These are phyloP conservation scores for Crithidia acanthocephali DNA, from an alignment of 208 protist species.

Conservation along the genomic window DNA sequence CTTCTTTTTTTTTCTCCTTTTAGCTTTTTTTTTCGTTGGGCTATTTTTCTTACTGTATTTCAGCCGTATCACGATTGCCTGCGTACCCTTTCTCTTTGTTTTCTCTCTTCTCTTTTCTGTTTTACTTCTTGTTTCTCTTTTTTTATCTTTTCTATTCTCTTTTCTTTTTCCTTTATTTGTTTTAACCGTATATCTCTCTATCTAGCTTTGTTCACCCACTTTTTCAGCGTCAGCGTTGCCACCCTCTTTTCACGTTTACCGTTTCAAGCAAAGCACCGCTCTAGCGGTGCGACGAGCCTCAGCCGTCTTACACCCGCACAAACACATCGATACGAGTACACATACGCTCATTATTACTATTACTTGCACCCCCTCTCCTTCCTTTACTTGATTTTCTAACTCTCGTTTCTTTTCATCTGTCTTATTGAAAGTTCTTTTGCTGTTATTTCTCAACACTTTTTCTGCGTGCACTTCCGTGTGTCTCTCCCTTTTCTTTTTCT, in stretches of 20 bases:
- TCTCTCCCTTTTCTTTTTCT: neutral
- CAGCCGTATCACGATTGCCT: slow-evolving; percentile 2
- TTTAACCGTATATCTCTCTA: neutral
- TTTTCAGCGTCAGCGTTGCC: neutral
- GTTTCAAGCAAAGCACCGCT: neutral
- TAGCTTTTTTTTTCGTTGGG: neutral
- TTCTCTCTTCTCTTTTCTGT: slow-evolving; percentile 14
- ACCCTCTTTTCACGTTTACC: neutral
- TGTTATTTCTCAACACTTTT: too few relatives aligned
- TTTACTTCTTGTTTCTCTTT: slow-evolving; percentile 4
- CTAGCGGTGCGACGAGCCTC: neutral
- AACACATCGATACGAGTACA: neutral
- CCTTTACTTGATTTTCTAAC: too few relatives aligned
- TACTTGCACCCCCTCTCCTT: slow-evolving; percentile 1
- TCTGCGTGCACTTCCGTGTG: too few relatives aligned
- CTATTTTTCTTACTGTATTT: slow-evolving; percentile 4
- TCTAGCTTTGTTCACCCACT: neutral
- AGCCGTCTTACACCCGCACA: neutral
- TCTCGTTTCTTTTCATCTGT: too few relatives aligned
- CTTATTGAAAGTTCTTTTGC: too few relatives aligned
- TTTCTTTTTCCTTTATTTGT: neutral
- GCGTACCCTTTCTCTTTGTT: slow-evolving; percentile 14
- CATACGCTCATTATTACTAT: neutral
- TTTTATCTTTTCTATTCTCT: slow-evolving; percentile 13
- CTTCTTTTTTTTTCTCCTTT: neutral